phyloP scores from a whole-genome alignment of 257 asterid species.

The Salvia rosmarinus region DNA sequence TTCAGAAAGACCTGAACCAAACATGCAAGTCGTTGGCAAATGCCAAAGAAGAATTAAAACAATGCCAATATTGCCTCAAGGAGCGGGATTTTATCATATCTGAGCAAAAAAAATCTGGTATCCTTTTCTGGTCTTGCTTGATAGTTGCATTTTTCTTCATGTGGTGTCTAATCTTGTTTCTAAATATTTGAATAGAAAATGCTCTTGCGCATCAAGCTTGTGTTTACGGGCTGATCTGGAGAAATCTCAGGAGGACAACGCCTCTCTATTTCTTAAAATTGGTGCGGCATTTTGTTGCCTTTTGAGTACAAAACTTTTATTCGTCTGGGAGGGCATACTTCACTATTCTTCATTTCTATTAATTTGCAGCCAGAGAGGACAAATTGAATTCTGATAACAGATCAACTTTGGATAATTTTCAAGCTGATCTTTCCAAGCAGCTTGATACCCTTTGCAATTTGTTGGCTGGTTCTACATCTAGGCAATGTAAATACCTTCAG shows the following conservation, averaged over 20 bases:
- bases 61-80: slow-evolving; percentile 59
- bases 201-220: slow-evolving; percentile 83
- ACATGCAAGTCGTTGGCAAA: slow-evolving; percentile 57
- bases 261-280: slow-evolving; percentile 67
- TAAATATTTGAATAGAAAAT: slow-evolving; percentile 54
- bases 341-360: slow-evolving; percentile 22
- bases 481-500: slow-evolving; percentile 66
- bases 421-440: slow-evolving; percentile 64
- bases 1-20: slow-evolving; percentile 67
- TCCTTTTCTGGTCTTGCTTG: slow-evolving; percentile 17
- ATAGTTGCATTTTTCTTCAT: slow-evolving; percentile 16
- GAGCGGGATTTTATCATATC: slow-evolving; percentile 78
- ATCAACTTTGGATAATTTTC: slow-evolving; percentile 60
- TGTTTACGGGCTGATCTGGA: slow-evolving; percentile 81
- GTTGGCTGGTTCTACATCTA: slow-evolving; percentile 58
- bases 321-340: slow-evolving; percentile 11
- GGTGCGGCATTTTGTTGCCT: slow-evolving; percentile 41
- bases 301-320: not conserved
- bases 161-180: slow-evolving; percentile 25
- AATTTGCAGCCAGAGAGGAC: slow-evolving; percentile 72
- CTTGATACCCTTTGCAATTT: slow-evolving; percentile 60
- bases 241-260: slow-evolving; percentile 67
- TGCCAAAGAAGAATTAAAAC: slow-evolving; percentile 62
- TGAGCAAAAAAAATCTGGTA: slow-evolving; percentile 88
- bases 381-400: slow-evolving; percentile 65